phyloP scores from a whole-genome alignment of 2,329 filamentous ascomycete species.

The Sclerotinia minor region DNA sequence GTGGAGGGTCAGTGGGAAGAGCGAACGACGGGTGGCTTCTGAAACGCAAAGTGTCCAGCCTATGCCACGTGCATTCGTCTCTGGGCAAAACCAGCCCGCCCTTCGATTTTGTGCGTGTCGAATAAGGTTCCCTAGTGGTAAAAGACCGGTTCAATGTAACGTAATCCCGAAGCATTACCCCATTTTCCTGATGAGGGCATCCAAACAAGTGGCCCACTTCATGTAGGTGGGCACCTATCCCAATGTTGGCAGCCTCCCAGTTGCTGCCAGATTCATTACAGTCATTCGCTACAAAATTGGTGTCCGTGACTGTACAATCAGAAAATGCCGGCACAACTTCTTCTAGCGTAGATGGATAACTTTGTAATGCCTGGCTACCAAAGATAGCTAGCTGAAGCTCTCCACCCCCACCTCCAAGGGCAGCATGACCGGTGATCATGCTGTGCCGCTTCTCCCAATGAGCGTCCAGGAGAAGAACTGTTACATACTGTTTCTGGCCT shows the following conservation, averaged over 20 bases:
- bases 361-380: slow-evolving; percentile 87
- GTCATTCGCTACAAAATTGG: slow-evolving; percentile 77
- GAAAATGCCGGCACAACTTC: slow-evolving; percentile 86
- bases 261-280: slow-evolving; percentile 83
- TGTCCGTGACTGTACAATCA: slow-evolving; percentile 88
- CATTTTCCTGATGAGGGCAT: slow-evolving; percentile 83
- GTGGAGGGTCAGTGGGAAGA: slow-evolving; percentile 70
- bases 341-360: slow-evolving; percentile 84
- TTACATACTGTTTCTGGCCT: slow-evolving; percentile 85
- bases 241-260: slow-evolving; percentile 94
- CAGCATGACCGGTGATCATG: slow-evolving; percentile 76
- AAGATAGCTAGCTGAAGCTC: slow-evolving; percentile 83
- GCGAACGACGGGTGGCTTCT: slow-evolving; percentile 88
- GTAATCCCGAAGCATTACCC: slow-evolving; percentile 92
- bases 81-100: slow-evolving; percentile 71
- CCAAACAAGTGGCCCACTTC: slow-evolving; percentile 89
- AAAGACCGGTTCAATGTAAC: slow-evolving; percentile 82
- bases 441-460: slow-evolving; percentile 78
- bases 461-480: slow-evolving; percentile 80
- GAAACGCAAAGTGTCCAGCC: slow-evolving; percentile 85
- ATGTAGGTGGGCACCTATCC: slow-evolving; percentile 89
- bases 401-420: slow-evolving; percentile 74
- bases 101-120: slow-evolving; percentile 80
- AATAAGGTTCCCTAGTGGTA: slow-evolving; percentile 77
- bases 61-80: slow-evolving; percentile 90